These are phyloP conservation scores for Bretziella fagacearum DNA, from an alignment of 2,329 filamentous ascomycete genomes.

Conservation along the genomic window DNA sequence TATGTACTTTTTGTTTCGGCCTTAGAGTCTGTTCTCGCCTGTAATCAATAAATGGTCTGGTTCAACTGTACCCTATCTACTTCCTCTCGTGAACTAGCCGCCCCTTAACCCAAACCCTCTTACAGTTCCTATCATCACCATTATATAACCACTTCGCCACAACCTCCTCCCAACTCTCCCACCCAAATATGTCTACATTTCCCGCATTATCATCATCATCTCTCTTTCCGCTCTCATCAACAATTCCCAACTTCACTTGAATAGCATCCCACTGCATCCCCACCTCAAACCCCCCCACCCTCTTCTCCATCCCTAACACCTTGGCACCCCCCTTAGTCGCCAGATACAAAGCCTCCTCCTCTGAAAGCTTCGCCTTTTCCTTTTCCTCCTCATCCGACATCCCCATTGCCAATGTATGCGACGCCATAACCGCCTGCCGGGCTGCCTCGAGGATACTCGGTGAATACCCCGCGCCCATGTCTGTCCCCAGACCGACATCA, in stretches of 20 bases:
- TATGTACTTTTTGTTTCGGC: neutral
- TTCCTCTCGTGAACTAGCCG: conserved; percentile 53
- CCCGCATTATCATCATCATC: conserved; percentile 28
- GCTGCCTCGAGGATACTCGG: conserved; percentile 69
- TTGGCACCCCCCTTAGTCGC: conserved; percentile 76
- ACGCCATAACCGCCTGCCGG: conserved; percentile 63
- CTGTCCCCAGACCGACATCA: conserved; percentile 72
- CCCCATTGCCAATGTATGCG: conserved; percentile 49
- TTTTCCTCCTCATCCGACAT: conserved; percentile 21
- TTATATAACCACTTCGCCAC: conserved; percentile 90
- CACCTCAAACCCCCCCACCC: conserved; percentile 64
- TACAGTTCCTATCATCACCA: conserved; percentile 83
- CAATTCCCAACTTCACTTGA: conserved; percentile 47
- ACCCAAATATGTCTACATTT: conserved; percentile 77
- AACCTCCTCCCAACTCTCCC: conserved; percentile 73
- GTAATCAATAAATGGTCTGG: neutral
- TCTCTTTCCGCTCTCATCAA: conserved; percentile 26
- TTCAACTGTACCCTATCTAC: conserved; percentile 1
- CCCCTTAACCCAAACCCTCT: conserved; percentile 77
- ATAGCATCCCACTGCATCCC: conserved; percentile 89
- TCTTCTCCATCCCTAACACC: conserved; percentile 55
- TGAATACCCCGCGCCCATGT: conserved; percentile 77
- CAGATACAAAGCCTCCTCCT: conserved; percentile 73
- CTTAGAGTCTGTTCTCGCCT: neutral
- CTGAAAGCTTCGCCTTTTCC: conserved; percentile 50